These are phyloP conservation scores for Auriscalpium microsporum DNA, from an alignment of 768 basidiomycete genomes.

Conservation along the genomic window DNA sequence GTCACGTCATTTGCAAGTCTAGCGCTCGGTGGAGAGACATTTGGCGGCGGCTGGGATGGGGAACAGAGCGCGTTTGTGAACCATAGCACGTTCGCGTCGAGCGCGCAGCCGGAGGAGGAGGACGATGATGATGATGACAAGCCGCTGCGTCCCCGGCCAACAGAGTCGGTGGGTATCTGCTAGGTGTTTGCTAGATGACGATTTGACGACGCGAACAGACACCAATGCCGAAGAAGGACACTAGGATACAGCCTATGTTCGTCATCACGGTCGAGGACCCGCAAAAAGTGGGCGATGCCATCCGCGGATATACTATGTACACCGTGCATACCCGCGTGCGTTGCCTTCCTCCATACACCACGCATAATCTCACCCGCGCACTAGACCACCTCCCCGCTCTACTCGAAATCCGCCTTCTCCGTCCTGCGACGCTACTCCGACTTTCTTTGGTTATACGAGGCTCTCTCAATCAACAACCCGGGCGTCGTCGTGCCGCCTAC, in stretches of 20 bases:
- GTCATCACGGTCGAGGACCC: slow-evolving; percentile 92
- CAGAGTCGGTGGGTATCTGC: slow-evolving; percentile 16
- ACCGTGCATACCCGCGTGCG: slow-evolving; percentile 85
- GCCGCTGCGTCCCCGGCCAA: slow-evolving; percentile 19
- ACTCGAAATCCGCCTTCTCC: slow-evolving; percentile 77
- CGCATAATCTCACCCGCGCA: neutral
- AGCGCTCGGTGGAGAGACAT: slow-evolving; percentile 37
- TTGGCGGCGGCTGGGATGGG: slow-evolving; percentile 41
- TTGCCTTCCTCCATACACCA: neutral
- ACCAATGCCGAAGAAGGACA: slow-evolving; percentile 25
- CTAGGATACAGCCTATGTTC: slow-evolving; percentile 62
- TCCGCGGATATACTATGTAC: slow-evolving; percentile 91
- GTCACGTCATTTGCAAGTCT: slow-evolving; percentile 34
- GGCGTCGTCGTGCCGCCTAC: slow-evolving; percentile 96
- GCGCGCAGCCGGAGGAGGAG: slow-evolving; percentile 8
- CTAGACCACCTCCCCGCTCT: slow-evolving; percentile 81
- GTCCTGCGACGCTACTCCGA: slow-evolving; percentile 97
- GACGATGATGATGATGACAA: slow-evolving; percentile 28
- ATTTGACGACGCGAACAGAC: neutral
- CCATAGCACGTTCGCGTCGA: slow-evolving; percentile 21
- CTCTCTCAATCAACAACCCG: slow-evolving; percentile 82
- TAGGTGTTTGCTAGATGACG: slow-evolving; percentile 1
- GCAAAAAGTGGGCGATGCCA: slow-evolving; percentile 93
- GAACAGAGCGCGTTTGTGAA: slow-evolving; percentile 17
- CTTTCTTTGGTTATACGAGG: slow-evolving; percentile 94